Base-by-base conservation (phyloP, 352 stramenopile species). In the Pythium rishiriense region DNA sequence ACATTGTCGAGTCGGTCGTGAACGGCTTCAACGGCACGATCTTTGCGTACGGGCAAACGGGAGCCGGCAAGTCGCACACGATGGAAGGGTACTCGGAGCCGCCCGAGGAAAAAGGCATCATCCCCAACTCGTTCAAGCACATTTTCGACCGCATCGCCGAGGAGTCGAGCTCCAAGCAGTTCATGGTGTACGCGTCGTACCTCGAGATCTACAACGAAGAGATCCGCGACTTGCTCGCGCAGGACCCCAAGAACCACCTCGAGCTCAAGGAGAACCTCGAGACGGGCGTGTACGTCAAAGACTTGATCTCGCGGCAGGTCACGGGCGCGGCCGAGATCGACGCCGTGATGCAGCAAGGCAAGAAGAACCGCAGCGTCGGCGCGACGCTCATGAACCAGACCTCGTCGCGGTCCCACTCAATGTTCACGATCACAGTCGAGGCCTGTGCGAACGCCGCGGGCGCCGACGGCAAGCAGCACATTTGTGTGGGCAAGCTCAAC, bases 11-110 rank as follows among this genome's bases (percentile, higher is more conserved):
- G 63, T 96, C 88, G 12, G 91, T 98, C 41, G 77, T 98, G 46
- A 88, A 98, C 57, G 96, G 96, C 50, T 99, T 97, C 75, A 99
- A 99, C 71, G 94, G 92, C 46, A 98, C 95, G 10, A 96, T 99
- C 59, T 97, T 99, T 69, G 92, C 91, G 1, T 99, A 99, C 74
- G 96, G 96, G 6, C 96, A 99, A 68, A 87, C 68, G 29, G 83
- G 81, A 35, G 81, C 81, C 0, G 83, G 88, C 60, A 97, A 97
- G 73, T 93, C 84, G 15, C 85, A 96, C 64, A 97, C 88, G 21
- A 97, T 98, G 92, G 90, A 97, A 71, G 94, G 94, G 7, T 88
- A 90, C 54, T 83, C 78, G 11, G 92, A 98, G 43, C 85, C 90
- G 9, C 82, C 89, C 8, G 88, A 96, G 66, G 71, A 91, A 31